phyloP scores from a whole-genome alignment of 805 yeast species.

The Suhomyces tanzawaensis region DNA sequence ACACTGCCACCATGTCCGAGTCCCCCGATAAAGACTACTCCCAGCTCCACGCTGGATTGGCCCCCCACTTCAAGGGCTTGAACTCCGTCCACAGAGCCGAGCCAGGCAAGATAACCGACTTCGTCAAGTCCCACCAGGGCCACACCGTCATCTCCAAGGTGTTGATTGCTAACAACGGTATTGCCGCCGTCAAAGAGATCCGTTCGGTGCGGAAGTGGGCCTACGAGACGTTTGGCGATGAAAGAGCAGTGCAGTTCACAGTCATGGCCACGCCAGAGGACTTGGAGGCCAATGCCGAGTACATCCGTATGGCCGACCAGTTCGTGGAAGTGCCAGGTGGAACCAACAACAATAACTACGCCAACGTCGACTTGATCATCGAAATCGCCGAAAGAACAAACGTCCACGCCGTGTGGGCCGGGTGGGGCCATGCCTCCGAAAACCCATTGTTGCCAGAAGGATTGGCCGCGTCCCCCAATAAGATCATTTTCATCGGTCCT shows the following conservation, averaged over 20 bases:
- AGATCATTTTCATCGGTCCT: slow-evolving; percentile 93
- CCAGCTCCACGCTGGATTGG: slow-evolving; percentile 40
- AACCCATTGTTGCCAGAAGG: slow-evolving; percentile 92
- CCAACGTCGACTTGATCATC: slow-evolving; percentile 95
- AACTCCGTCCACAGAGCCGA: slow-evolving; percentile 77
- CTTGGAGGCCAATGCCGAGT: slow-evolving; percentile 93
- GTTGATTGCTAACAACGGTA: slow-evolving; percentile 97
- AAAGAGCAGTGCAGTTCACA: slow-evolving; percentile 87
- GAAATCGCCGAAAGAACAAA: slow-evolving; percentile 96
- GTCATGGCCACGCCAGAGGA: slow-evolving; percentile 99
- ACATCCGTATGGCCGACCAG: slow-evolving; percentile 98
- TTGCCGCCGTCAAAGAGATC: slow-evolving; percentile 98
- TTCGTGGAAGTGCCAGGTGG: slow-evolving; percentile 99
- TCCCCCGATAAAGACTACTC: slow-evolving; percentile 20
- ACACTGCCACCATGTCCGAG: slow-evolving; percentile 7
- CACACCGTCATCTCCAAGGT: slow-evolving; percentile 91
- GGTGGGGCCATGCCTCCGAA: slow-evolving; percentile 99
- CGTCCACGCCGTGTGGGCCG: slow-evolving; percentile 99
- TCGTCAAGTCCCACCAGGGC: slow-evolving; percentile 82
- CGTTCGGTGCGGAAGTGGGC: slow-evolving; percentile 98
- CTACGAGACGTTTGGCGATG: slow-evolving; percentile 97
- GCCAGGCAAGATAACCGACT: slow-evolving; percentile 75
- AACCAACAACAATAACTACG: slow-evolving; percentile 96
- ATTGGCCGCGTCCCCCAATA: slow-evolving; percentile 89
- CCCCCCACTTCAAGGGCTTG: slow-evolving; percentile 77